Evolutionary conservation across 1,284 basidiomycete genomes (phyloP).

Genomic region (Rhodotorula sp.): DNA sequence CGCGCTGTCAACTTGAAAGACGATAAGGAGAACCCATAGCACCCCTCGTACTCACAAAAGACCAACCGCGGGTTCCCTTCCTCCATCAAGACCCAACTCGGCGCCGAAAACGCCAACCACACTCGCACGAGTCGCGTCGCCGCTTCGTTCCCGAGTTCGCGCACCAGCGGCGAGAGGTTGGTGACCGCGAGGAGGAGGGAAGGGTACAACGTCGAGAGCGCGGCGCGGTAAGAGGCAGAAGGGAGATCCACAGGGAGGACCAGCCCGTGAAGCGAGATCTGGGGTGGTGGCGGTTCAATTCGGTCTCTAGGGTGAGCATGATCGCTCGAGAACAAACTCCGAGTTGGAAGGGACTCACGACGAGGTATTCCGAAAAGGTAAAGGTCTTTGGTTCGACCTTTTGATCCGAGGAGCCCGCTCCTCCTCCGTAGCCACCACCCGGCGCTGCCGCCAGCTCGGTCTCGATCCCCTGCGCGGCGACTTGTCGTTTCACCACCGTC

Average conservation of each 20-base stretch:
- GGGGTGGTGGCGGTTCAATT: background rate
- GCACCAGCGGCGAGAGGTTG: slow-evolving; percentile 65
- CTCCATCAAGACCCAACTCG: slow-evolving; percentile 82
- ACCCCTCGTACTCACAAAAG: slow-evolving; percentile 69
- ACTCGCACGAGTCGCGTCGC: slow-evolving; percentile 80
- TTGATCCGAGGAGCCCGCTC: background rate
- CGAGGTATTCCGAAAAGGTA: slow-evolving; percentile 78
- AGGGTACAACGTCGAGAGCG: slow-evolving; percentile 56
- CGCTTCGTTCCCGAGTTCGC: slow-evolving; percentile 53
- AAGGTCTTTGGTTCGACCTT: slow-evolving; percentile 44
- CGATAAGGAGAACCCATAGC: no score
- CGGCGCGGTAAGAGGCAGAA: slow-evolving; percentile 17
- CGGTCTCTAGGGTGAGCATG: slow-evolving; percentile 41
- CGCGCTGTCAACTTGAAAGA: no score
- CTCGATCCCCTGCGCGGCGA: slow-evolving; percentile 58
- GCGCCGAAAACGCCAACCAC: slow-evolving; percentile 82
- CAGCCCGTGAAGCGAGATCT: slow-evolving; percentile 66
- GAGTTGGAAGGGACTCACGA: slow-evolving; percentile 54
- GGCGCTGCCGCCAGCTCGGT: background rate
- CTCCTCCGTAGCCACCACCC: no score
- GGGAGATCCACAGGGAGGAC: slow-evolving; percentile 66
- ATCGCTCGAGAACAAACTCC: background rate
- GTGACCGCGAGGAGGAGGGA: slow-evolving; percentile 84
- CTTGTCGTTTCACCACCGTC: slow-evolving; percentile 63
- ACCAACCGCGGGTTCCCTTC: slow-evolving; percentile 88